Evolutionary conservation across 2,329 filamentous ascomycete species (phyloP).

Genomic region (Cordyceps farinosa): DNA sequence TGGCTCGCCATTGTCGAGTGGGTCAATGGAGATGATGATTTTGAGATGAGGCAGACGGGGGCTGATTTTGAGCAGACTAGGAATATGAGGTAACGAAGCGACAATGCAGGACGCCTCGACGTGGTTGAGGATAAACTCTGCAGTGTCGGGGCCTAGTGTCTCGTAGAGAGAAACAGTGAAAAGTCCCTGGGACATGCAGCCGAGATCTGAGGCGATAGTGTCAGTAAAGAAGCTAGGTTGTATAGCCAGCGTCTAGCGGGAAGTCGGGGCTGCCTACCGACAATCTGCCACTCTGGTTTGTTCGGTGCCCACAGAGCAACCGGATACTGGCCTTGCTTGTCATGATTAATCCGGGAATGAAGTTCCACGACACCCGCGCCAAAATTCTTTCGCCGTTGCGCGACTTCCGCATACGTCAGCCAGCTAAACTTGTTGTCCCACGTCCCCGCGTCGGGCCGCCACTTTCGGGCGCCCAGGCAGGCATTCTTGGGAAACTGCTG

Average conservation of each 20-base stretch:
- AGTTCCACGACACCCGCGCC: slow-evolving; percentile 76
- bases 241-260: too few species aligned
- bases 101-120: slow-evolving; percentile 71
- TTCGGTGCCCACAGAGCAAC: slow-evolving; percentile 86
- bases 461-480: slow-evolving; percentile 73
- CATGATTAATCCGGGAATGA: slow-evolving; percentile 63
- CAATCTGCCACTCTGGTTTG: slow-evolving; percentile 81
- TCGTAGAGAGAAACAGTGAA: slow-evolving; percentile 95
- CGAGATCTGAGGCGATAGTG: slow-evolving; percentile 60
- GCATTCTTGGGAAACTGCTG: slow-evolving; percentile 57
- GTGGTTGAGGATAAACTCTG: slow-evolving; percentile 95
- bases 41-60: slow-evolving; percentile 77
- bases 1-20: slow-evolving; percentile 74
- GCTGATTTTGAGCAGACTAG: slow-evolving; percentile 73
- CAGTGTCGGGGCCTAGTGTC: slow-evolving; percentile 84
- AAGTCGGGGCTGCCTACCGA: slow-evolving; percentile 40
- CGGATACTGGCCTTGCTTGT: slow-evolving; percentile 61
- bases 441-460: slow-evolving; percentile 65
- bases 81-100: slow-evolving; percentile 76
- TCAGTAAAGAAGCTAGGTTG: neutral
- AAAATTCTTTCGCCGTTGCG: slow-evolving; percentile 69
- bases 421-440: slow-evolving; percentile 69
- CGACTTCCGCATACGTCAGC: slow-evolving; percentile 72
- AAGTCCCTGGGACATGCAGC: slow-evolving; percentile 78
- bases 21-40: slow-evolving; percentile 82